A percentile compares a stretch with the other conserved stretches of the same genome.
These are phyloP conservation scores for Mariannaea elegans DNA, from an alignment of 2,329 filamentous ascomycete genomes.

Conservation along the genomic window DNA sequence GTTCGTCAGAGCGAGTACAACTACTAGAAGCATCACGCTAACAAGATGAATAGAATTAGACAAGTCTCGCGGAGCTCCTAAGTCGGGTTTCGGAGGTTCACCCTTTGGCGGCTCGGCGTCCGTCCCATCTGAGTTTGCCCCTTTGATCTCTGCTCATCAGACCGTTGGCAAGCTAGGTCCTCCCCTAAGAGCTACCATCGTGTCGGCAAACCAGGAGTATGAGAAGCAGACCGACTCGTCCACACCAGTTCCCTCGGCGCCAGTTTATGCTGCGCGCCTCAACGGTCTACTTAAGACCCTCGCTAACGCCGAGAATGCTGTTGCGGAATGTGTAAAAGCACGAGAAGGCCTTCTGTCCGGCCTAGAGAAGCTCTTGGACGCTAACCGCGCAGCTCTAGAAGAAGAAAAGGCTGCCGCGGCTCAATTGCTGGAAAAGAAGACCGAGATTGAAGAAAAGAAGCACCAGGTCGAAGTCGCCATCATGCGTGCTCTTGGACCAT, in stretches of 20 bases:
- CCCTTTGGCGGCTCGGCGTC: conserved; percentile 63
- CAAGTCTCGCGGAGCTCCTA: conserved; percentile 63
- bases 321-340: conserved; percentile 89
- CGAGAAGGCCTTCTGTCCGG: conserved; percentile 79
- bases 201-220: conserved; percentile 82
- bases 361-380: conserved; percentile 82
- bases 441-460: conserved; percentile 82
- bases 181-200: conserved; percentile 71
- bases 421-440: conserved; percentile 72
- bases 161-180: conserved; percentile 77
- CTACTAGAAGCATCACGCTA: conserved; percentile 12
- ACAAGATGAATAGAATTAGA: conserved; percentile 64
- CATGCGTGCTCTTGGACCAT: conserved; percentile 79
- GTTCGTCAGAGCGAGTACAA: conserved; percentile 53
- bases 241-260: conserved; percentile 76
- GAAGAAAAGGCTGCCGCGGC: conserved; percentile 74
- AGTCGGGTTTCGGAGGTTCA: conserved; percentile 65
- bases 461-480: conserved; percentile 91
- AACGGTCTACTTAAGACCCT: conserved; percentile 90
- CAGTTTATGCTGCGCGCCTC: conserved; percentile 90
- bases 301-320: conserved; percentile 86
- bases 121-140: conserved; percentile 79
- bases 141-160: conserved; percentile 78
- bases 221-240: conserved; percentile 81
- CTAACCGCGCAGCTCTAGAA: conserved; percentile 74